A percentile compares a stretch with the other conserved stretches of the same genome.
Conservation (phyloP, 306 rosid genomes). For the Cucumis hystrix region DNA sequence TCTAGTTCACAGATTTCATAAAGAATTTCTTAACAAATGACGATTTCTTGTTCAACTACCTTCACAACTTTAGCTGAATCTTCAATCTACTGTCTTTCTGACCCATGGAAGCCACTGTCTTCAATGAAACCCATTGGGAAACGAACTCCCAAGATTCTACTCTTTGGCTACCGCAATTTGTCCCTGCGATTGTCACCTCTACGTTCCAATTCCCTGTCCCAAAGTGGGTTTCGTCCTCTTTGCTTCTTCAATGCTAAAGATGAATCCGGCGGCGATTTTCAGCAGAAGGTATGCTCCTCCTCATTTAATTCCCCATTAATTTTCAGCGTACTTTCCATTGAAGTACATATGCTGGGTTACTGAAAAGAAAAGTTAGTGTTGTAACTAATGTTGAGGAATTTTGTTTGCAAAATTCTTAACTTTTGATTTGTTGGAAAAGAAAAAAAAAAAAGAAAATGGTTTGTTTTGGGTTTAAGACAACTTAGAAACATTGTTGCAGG, state of each 20-base stretch:
- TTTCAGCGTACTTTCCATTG: neutral
- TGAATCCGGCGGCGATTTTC: conserved; percentile 25
- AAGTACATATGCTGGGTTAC: neutral
- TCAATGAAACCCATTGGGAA: conserved; percentile 15
- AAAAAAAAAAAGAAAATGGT: neutral
- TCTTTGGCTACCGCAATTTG: conserved; percentile 11
- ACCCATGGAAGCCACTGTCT: conserved; percentile 18
- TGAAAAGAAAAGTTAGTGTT: neutral
- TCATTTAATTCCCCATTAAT: neutral
- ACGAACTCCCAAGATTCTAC: conserved; percentile 21
- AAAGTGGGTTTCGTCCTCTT: conserved; percentile 13
- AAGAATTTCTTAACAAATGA: neutral
- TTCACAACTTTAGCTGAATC: conserved; percentile 15
- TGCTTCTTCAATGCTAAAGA: conserved; percentile 45
- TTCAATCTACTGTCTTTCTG: conserved; percentile 17
- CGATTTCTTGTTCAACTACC: neutral
- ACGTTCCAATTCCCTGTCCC: neutral
- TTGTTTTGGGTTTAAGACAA: neutral
- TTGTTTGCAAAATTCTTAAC: neutral
- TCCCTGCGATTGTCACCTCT: neutral
- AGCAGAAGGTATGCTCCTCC: conserved; percentile 29
- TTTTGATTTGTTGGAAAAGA: neutral
- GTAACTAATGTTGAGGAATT: neutral
- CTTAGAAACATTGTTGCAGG: conserved; percentile 30
- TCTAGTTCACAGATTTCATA: neutral